Evolutionary conservation across 352 stramenopile genomes (phyloP), one percentile per base, ranked within the genome.

Genomic region (Globisporangium takayamanum): DNA sequence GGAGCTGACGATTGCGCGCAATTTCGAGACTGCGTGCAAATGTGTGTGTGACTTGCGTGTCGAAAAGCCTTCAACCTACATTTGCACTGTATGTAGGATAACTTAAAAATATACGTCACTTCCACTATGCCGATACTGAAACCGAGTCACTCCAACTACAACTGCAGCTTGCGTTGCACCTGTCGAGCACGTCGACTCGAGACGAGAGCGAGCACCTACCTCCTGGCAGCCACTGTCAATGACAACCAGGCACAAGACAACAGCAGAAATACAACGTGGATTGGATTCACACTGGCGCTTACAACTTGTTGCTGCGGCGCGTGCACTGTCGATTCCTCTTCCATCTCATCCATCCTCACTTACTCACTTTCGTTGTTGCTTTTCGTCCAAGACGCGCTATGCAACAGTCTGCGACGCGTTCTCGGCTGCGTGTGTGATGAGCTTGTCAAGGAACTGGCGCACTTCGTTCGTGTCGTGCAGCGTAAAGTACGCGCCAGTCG

Each of bases 391-490:
- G 5, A 33, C 16, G 20, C 51, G 59, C 59, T 65, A 65, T 65
- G 53, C 53, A 3, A 16, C 14, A 8, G 15, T 6, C 0, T 60
- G 53, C 14, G 46, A 46, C 6, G 37, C 59, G 18, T 53, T 64
- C n/a, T 41, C 41, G 6, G 44, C 20, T 20, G 47, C 60, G 59
- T 70, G 78, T 5, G 74, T 60, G 26, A 87, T 70, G 51, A 94
- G 69, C 33, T 70, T 71, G 63, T 90, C 83, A 22, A 94, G 70
- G 63, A 94, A 92, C 53, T 85, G 60, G 46, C 73, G 74, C 26
- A 94, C 84, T 50, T 94, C 69, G 36, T 74, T 75, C 28, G 81
- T 89, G 62, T 94, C 79, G 12, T 85, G 74, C 48, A 94, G 77
- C 39, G 81, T 92, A 60, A 88, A 92, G 46, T 72, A 87, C 11